Evolutionary conservation across 75 land plant species (phyloP).

Genomic region (Pseudotsuga menziesii): DNA sequence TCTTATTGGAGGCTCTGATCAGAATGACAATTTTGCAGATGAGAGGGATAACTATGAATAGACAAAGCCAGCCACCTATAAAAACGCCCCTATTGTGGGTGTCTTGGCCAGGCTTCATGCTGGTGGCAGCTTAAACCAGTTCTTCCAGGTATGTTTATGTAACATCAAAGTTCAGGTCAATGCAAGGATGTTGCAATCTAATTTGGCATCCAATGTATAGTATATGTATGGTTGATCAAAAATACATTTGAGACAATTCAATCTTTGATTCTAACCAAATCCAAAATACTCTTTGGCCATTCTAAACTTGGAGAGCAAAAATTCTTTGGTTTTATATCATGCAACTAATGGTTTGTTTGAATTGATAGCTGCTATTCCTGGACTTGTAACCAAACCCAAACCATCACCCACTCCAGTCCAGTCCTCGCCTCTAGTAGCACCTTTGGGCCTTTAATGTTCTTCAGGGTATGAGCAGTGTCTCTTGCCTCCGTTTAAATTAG

Average conservation of each 20-base stretch:
- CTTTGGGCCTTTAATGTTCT: no score
- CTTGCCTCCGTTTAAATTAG: no score
- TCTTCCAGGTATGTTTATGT: conserved; percentile 13
- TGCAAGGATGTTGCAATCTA: not conserved
- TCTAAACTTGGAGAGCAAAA: not conserved
- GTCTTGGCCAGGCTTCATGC: conserved; percentile 26
- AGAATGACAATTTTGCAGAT: conserved; percentile 34
- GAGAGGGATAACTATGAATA: conserved; percentile 31
- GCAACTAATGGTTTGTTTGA: not conserved
- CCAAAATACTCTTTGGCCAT: not conserved
- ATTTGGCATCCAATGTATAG: not conserved
- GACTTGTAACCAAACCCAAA: conserved; percentile 12
- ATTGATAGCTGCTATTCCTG: conserved; percentile 19
- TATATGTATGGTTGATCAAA: not conserved
- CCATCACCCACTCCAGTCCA: conserved; percentile 12
- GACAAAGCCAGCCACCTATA: conserved; percentile 45
- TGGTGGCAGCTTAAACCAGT: conserved; percentile 32
- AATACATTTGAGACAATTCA: no score
- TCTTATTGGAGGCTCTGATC: conserved; percentile 48
- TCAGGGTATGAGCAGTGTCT: no score
- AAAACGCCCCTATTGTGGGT: conserved; percentile 33
- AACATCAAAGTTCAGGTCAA: not conserved
- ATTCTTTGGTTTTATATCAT: not conserved
- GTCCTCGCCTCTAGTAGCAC: not conserved
- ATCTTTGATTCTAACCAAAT: not conserved